Base-by-base conservation (phyloP, 192 early-diverging fungal genomes). In the Dissophora globulifera region DNA sequence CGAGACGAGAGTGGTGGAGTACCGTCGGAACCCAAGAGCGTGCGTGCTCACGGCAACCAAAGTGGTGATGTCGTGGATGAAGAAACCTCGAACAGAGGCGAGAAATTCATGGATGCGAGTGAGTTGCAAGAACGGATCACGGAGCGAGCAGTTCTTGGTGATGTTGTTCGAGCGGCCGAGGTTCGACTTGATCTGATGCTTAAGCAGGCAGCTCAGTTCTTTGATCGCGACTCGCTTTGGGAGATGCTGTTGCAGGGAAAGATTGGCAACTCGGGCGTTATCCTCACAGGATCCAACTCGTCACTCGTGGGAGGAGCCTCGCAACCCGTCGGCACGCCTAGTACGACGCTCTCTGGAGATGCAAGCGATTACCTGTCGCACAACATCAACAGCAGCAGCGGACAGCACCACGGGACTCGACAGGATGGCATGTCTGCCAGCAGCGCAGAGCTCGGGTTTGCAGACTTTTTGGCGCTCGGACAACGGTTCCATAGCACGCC, bases 401-500 rank as follows among this genome's bases (percentile, higher is more conserved):
- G 43, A 12, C 43, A 17, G 43, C 40, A 40, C 22, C 35, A 25
- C 23, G 40, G 30, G 8, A 50, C 51, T 2, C n/a, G 41, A 20
- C 51, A 49, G n/a, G 65, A 62, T 2, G 68, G 50, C 30, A 29
- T 33, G 7, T 29, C 48, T 16, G 32, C 25, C 7, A 60, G 33
- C 27, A 59, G 51, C 16, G 50, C 69, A 0, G 67, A 71, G 12
- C 64, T 78, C 2, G 69, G 64, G n/a, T 62, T 72, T 68, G 54
- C 62, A 48, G 81, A 82, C 62, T 79, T 82, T 66, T 63, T 82
- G 53, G 67, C 67, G 1, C 65, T 82, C 30, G 78, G 69, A 27
- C 76, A 79, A 42, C 58, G 69, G 26, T 82, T 78, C 66, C 58
- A 70, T 29, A 75, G 69, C 41, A 71, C 76, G 26, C 67, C 71